phyloP scores from a whole-genome alignment of 257 asterid species.

The Solanum sparsipilum region DNA sequence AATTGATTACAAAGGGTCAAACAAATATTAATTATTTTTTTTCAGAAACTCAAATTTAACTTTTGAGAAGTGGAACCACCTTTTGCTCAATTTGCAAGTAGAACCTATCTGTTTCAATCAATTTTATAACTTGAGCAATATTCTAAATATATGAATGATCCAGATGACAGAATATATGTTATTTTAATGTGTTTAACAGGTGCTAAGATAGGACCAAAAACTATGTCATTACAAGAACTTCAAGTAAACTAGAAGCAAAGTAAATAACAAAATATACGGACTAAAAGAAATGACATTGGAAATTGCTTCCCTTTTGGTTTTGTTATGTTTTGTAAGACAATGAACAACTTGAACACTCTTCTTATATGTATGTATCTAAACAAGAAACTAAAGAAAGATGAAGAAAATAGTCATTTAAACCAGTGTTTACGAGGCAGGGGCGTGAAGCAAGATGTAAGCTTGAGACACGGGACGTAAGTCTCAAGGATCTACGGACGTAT shows the following conservation, averaged over 20 bases:
- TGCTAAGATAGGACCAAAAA: background rate
- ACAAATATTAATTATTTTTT: background rate
- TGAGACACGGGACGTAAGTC: background rate
- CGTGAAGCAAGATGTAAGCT: no score
- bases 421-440: no score
- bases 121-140: background rate
- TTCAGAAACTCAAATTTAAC: background rate
- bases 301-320: background rate
- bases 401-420: background rate
- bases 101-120: background rate
- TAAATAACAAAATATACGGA: background rate
- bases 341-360: background rate
- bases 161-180: background rate
- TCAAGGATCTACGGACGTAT: rapidly evolving
- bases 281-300: background rate
- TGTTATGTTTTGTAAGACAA: background rate
- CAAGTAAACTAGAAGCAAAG: background rate
- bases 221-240: background rate
- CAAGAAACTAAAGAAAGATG: background rate
- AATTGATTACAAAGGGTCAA: background rate
- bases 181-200: background rate
- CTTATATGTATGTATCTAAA: background rate
- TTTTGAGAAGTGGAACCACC: background rate
- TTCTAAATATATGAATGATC: background rate
- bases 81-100: background rate